Evolutionary conservation across 1,139 yeast species (phyloP), one percentile per base, ranked within the genome.

Genomic region (Debaryomyces subglobosus): DNA sequence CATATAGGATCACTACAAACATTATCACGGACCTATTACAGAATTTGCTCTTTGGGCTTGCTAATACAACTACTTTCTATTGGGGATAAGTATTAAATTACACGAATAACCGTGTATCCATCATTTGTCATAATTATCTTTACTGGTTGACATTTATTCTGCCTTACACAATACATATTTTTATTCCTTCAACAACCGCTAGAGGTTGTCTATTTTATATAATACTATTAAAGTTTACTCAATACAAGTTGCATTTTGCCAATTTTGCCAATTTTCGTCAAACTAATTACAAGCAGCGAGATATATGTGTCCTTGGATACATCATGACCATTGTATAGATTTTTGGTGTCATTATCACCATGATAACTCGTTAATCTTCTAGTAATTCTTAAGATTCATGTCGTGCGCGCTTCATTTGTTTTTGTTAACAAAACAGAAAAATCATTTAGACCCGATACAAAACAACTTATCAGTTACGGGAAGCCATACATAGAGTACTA

Each of bases 381-480:
- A 20, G 9, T 12, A 20, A 9, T 6, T 34, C 38, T 34, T 21
- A 5, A 21, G 20, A 30, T 30, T 34, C 23, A 10, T 3, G 39
- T 43, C 45, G 45, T 43, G 45, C 20, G 27, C 24, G 20, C 9
- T 10, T 20, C 44, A 32, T 41, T 41, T 30, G 20, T 27, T 43
- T 43, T 43, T 43, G 45, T 43, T 36, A 27, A 43, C 45, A 43
- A 43, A 43, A 43, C 29, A 43, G 30, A 43, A 29, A 33, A 12
- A 27, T 27, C 25, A 15, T 15, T 32, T 32, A 32, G 12, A 16
- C 15, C 12, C 21, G 15, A 32, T 15, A 16, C 35, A 7, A 32
- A 21, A 18, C 12, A 32, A 15, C 35, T 13, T 15, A 30, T 3
- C 4, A 12, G 27, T 20, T 16, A 43, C 21, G 25, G 21, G 30